Conservation (phyloP, 2,329 filamentous ascomycete species). For the Hypoxylon sp. region DNA sequence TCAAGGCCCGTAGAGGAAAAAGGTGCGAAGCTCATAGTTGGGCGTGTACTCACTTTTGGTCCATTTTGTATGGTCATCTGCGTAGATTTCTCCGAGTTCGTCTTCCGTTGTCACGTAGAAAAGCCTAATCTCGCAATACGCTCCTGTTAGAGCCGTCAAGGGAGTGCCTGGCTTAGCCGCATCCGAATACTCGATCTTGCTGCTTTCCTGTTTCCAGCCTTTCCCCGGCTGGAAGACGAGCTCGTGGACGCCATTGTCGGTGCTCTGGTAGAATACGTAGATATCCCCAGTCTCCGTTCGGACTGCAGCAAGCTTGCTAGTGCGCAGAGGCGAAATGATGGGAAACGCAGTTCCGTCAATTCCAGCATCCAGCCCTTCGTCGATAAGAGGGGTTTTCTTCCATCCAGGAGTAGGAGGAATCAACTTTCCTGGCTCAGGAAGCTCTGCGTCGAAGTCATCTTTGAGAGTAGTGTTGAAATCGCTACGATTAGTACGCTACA, state of each 20-base stretch:
- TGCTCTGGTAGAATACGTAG: conserved; percentile 13
- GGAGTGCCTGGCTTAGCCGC: conserved; percentile 11
- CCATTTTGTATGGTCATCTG: conserved; percentile 8
- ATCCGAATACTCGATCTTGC: not conserved
- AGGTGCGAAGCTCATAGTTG: too few species aligned
- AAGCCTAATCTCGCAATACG: conserved; percentile 3
- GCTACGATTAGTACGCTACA: conserved; percentile 3
- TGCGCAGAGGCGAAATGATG: not conserved
- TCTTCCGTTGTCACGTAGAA: conserved; percentile 17
- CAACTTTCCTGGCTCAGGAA: not conserved
- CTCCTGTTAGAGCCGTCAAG: conserved; percentile 9
- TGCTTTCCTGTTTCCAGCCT: not conserved
- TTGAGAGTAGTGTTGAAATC: conserved; percentile 1
- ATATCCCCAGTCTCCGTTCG: conserved; percentile 1
- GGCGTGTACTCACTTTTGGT: not conserved
- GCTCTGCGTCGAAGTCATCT: conserved; percentile 9
- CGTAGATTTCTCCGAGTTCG: conserved; percentile 7
- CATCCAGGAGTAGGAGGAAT: conserved; percentile 11
- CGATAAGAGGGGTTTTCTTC: conserved; percentile 7
- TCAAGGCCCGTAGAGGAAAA: not conserved
- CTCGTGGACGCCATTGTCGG: not conserved
- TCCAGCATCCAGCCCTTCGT: not conserved
- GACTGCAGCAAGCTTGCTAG: conserved; percentile 11
- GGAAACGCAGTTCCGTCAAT: not conserved
- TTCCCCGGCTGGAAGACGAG: not conserved